Evolutionary conservation across 139 green algal genomes (phyloP), one percentile per base, ranked within the genome.

Genomic region (Haematococcus sp.): DNA sequence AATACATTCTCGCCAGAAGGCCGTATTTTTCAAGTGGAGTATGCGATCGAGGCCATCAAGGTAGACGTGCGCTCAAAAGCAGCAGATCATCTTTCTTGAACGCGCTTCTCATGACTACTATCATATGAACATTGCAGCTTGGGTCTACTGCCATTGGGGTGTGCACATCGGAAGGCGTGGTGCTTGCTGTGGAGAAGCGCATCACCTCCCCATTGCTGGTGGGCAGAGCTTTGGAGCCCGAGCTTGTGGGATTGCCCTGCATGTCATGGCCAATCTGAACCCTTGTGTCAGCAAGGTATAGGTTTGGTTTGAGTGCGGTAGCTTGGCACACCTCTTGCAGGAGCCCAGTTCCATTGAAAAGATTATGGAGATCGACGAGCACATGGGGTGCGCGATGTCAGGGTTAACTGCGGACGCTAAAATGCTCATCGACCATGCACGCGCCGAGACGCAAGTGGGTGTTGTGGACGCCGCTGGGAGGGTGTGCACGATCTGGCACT

Each of bases 41-140:
- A 98, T 74, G 96, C 96, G 4, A 95, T 99, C 13, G 96, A 99
- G 70, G 96, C 96, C 20, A 98, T 99, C 86, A 98, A 98, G 87
- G 90, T 95, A 28, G 23, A 64, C 56, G 23, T 46, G 60, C 27
- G 28, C 60, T 40, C 16, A 19, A n/a, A n/a, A n/a, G n/a, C n/a
- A n/a, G n/a, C n/a, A n/a, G n/a, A n/a, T n/a, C n/a, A n/a, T n/a
- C n/a, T n/a, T n/a, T n/a, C n/a, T n/a, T n/a, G n/a, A n/a, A n/a
- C n/a, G n/a, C n/a, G n/a, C n/a, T n/a, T n/a, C n/a, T n/a, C n/a
- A 22, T 30, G 61, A 69, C 61, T 51, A 13, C 7, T 69, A 33
- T 9, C 52, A 28, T 67, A 19, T 23, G n/a, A n/a, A n/a, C n/a
- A n/a, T n/a, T 90, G 84, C 83, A 97, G 93, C 89, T 99, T 17